These are phyloP conservation scores for Laguncularia racemosa DNA, from an alignment of 345 rosid species.

Conservation along the genomic window DNA sequence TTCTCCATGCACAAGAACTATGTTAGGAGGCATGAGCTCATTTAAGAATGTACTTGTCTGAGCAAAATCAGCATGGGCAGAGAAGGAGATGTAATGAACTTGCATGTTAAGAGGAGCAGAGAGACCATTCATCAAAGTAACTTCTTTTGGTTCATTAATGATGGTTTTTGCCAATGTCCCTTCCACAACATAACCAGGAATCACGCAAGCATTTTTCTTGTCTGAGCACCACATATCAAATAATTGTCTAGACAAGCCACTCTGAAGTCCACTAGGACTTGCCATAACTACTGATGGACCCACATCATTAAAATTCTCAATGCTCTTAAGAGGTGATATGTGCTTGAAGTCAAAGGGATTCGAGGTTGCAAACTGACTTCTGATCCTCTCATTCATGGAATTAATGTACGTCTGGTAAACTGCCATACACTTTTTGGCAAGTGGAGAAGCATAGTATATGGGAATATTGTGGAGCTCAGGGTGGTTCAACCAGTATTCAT, in stretches of 20 bases:
- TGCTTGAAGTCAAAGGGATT: slow-evolving; percentile 94
- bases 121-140: slow-evolving; percentile 89
- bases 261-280: slow-evolving; percentile 85
- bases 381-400: slow-evolving; percentile 92
- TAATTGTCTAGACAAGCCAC: slow-evolving; percentile 84
- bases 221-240: slow-evolving; percentile 93
- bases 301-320: slow-evolving; percentile 74
- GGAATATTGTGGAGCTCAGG: slow-evolving; percentile 87
- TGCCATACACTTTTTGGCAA: slow-evolving; percentile 92
- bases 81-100: slow-evolving; percentile 89
- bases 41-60: slow-evolving; percentile 90
- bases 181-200: slow-evolving; percentile 85
- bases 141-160: slow-evolving; percentile 87
- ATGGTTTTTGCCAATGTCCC: slow-evolving; percentile 83
- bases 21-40: slow-evolving; percentile 94
- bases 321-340: slow-evolving; percentile 72
- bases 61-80: slow-evolving; percentile 94
- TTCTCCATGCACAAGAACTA: slow-evolving; percentile 91
- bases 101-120: slow-evolving; percentile 81
- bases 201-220: slow-evolving; percentile 75
- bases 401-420: slow-evolving; percentile 94
- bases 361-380: slow-evolving; percentile 82
- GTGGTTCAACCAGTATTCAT: slow-evolving; percentile 88
- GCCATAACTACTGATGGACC: slow-evolving; percentile 98
- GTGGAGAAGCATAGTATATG: slow-evolving; percentile 90